Percentiles rank a stretch among this genome's conserved stretches.
Evolutionary conservation across 139 green algal species (phyloP).

Genomic region (Chlorella sp.): DNA sequence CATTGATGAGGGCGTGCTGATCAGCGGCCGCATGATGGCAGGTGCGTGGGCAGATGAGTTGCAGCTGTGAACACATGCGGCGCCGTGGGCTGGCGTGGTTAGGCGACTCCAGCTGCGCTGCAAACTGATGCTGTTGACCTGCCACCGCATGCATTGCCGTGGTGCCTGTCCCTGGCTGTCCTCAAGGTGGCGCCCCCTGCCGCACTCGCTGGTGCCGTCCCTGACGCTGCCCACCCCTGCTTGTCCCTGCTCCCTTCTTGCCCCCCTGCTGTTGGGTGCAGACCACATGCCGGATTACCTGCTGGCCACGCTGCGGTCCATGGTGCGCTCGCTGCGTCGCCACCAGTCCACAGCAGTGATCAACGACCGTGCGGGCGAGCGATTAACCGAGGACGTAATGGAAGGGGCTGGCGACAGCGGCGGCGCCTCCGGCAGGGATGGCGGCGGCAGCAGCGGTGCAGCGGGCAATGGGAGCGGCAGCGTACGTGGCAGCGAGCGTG

Average conservation of each 20-base stretch:
- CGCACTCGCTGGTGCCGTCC: no score
- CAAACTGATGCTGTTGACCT: no score
- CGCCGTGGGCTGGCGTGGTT: no score
- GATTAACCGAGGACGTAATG: constrained; percentile 3
- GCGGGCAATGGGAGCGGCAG: not conserved
- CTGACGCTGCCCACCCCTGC: no score
- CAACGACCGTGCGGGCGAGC: constrained; percentile 13
- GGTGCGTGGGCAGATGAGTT: constrained; percentile 35
- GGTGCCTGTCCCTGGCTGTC: no score
- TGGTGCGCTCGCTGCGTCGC: constrained; percentile 6
- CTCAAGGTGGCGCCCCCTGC: no score
- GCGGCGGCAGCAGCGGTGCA: not conserved
- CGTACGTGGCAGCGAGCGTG: no score
- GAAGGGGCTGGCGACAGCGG: not conserved
- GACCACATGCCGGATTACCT: constrained; percentile 67
- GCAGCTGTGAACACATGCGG: no score
- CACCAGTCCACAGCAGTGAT: constrained; percentile 4
- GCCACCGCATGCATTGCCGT: no score
- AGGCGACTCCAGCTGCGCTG: no score
- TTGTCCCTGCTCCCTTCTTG: no score
- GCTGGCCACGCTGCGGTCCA: constrained; percentile 40
- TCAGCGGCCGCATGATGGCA: constrained; percentile 64
- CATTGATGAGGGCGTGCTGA: constrained; percentile 54
- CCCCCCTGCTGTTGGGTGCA: no score
- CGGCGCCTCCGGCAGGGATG: not conserved